These are phyloP conservation scores for Cyphellophora europaea DNA, from an alignment of 2,329 filamentous ascomycete species.

Conservation along the genomic window DNA sequence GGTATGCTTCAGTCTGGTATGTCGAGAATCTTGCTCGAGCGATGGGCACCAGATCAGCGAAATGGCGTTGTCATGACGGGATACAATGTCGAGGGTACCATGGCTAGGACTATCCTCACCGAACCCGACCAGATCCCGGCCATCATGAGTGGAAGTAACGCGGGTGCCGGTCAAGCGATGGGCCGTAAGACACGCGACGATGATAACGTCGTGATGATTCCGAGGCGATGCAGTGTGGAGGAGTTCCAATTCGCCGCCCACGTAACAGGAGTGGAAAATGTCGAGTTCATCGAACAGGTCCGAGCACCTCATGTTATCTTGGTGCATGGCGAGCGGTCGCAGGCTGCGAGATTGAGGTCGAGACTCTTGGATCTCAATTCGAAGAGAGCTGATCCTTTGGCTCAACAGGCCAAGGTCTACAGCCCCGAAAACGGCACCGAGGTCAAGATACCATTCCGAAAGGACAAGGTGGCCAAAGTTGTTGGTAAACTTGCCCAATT, in stretches of 20 bases:
- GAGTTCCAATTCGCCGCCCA: constrained; percentile 96
- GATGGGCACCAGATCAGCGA: constrained; percentile 92
- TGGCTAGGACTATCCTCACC: constrained; percentile 92
- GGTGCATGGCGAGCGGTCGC: constrained; percentile 93
- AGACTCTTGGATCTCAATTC: constrained; percentile 89
- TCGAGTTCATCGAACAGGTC: constrained; percentile 94
- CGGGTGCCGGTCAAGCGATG: constrained; percentile 44
- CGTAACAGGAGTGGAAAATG: constrained; percentile 90
- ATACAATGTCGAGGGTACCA: constrained; percentile 96
- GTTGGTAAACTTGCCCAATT: constrained; percentile 86
- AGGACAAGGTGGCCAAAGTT: constrained; percentile 91
- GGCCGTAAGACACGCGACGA: constrained; percentile 53
- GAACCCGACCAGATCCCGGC: constrained; percentile 93
- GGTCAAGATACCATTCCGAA: constrained; percentile 86
- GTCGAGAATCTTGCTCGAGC: constrained; percentile 80
- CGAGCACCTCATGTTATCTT: constrained; percentile 88
- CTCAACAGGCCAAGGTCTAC: constrained; percentile 79
- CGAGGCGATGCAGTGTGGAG: constrained; percentile 81
- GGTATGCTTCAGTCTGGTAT: constrained; percentile 98
- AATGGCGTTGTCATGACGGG: constrained; percentile 99
- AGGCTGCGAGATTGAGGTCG: constrained; percentile 95
- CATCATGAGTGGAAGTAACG: constrained; percentile 67
- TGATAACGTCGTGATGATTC: constrained; percentile 82
- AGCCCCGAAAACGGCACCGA: constrained; percentile 93
- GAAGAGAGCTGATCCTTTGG: constrained; percentile 44